Conservation (phyloP, 768 basidiomycete genomes). For the Podaxis pistillaris region DNA sequence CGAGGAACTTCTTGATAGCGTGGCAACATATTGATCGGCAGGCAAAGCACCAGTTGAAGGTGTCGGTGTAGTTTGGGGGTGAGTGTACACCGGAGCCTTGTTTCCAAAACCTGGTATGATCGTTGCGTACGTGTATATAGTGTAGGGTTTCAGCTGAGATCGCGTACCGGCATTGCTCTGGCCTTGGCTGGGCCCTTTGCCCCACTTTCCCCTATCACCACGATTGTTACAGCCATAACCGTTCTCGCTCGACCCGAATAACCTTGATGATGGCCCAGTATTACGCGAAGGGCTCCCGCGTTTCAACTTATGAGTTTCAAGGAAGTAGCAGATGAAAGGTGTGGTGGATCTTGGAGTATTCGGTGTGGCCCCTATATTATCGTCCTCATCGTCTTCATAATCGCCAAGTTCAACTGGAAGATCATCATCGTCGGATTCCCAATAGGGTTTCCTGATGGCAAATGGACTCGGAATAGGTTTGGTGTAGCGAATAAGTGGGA, state of each 20-base stretch:
- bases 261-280: neutral
- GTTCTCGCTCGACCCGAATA: neutral
- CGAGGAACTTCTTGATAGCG: neutral
- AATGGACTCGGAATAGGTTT: constrained; percentile 8
- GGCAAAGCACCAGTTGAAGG: neutral
- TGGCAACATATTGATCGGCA: neutral
- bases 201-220: neutral
- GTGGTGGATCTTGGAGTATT: constrained; percentile 8
- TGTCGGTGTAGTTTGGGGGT: neutral
- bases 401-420: neutral
- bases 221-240: neutral
- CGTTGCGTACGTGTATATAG: neutral
- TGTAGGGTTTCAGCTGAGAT: neutral
- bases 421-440: constrained; percentile 6
- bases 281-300: neutral
- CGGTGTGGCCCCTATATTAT: neutral
- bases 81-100: neutral
- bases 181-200: neutral
- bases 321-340: constrained; percentile 13
- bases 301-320: constrained; percentile 9
- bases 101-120: neutral
- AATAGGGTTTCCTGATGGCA: constrained; percentile 9
- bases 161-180: neutral
- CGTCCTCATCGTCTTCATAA: constrained; percentile 2
- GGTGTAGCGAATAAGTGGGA: constrained; percentile 15